Base-by-base conservation (phyloP, 2,329 filamentous ascomycete species). In the Neocucurbitaria cava region DNA sequence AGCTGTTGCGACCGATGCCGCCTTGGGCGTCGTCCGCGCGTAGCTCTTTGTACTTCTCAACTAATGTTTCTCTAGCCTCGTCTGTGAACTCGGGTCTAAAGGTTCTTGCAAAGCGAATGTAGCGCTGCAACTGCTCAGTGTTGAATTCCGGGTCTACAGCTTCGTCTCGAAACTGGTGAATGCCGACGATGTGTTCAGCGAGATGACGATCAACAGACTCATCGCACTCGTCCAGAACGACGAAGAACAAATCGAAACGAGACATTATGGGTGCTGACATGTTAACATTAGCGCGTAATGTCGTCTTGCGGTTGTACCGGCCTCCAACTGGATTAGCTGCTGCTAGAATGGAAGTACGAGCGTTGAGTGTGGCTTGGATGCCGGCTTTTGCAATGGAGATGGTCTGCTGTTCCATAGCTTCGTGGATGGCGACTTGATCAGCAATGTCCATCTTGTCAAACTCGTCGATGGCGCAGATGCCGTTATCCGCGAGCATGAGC, bases 391-490 rank as follows among this genome's bases (percentile, higher is more conserved):
- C 94, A 69, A 99, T 99, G 8, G 92, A 97, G 63, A 99, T 99
- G 5, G 95, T 99, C 78, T 99, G 95, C 81, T 99, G 95, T 85
- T 99, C 95, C 95, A 99, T 99, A 55, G 95, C 95, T 86, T 99
- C 95, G 84, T 99, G 95, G 70, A 99, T 99, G 62, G 95, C 95
- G 50, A 99, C 95, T 79, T 99, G 95, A 75, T 99, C 95, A 47
- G 82, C 87, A 58, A 99, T 90, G 70, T 99, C 95, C 95, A 99
- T 99, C 81, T 99, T 99, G 85, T 99, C 95, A 68, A 99, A 99
- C 75, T 99, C 95, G 73, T 99, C 95, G 73, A 99, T 99, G 55
- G 92, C 93, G 77, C 95, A 99, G 68, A 98, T 96, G 49, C 95
- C 95, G 64, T 96, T 97, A 70, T 98, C 86, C 20, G 95, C 95